A percentile compares a stretch with the other conserved stretches of the same genome.
These are phyloP conservation scores for Podila epigama DNA, from an alignment of 192 early-diverging fungal species.

Conservation along the genomic window DNA sequence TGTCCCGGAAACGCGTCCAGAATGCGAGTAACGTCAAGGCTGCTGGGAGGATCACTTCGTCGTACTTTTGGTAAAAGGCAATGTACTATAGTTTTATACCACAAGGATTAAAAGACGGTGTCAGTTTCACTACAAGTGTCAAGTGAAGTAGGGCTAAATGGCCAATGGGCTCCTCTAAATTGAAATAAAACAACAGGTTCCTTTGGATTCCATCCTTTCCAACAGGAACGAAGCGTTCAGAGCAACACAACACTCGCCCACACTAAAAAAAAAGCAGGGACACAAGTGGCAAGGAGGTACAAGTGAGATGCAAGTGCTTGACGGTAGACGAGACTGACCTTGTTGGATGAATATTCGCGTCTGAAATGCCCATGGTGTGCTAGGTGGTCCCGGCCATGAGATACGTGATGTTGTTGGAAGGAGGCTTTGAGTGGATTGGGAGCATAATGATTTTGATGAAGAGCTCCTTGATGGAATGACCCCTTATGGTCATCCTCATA, in stretches of 20 bases:
- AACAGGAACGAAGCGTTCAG: background rate
- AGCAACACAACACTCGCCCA: too few relatives aligned
- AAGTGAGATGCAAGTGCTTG: too few relatives aligned
- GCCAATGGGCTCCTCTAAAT: too few relatives aligned
- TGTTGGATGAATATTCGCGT: conserved; percentile 55
- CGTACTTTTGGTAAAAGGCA: conserved; percentile 55
- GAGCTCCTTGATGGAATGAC: background rate
- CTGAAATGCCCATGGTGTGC: conserved; percentile 11
- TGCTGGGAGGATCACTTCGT: conserved; percentile 54
- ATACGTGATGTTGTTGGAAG: conserved; percentile 34
- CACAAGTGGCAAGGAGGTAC: too few relatives aligned
- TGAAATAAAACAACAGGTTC: too few relatives aligned
- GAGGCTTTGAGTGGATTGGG: conserved; percentile 40
- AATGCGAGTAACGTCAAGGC: conserved; percentile 69
- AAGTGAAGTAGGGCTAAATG: background rate
- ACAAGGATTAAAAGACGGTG: background rate
- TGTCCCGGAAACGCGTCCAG: conserved; percentile 70
- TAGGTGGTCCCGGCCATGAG: conserved; percentile 25
- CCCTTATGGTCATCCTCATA: conserved; percentile 4
- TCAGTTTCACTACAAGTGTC: background rate
- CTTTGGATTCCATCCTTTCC: background rate
- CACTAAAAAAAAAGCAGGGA: too few relatives aligned
- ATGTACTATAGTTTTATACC: conserved; percentile 31
- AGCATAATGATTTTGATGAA: conserved; percentile 23
- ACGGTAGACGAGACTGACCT: too few relatives aligned